A percentile compares a stretch with the other conserved stretches of the same genome.
Evolutionary conservation across 257 asterid species (phyloP).

Genomic region (Gynochthodes officinalis): DNA sequence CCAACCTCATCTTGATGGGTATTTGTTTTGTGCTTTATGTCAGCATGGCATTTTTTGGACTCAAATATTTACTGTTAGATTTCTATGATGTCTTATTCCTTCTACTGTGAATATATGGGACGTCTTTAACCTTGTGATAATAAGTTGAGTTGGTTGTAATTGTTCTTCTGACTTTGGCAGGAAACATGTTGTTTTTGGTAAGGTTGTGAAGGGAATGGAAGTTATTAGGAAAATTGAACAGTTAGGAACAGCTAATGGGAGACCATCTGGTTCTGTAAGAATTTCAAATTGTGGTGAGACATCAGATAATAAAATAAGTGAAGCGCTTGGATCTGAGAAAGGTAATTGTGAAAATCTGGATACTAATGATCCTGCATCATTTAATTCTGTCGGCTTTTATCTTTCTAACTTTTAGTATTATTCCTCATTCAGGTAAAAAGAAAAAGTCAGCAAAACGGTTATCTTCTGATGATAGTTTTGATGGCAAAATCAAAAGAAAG

Average conservation of each 20-base stretch:
- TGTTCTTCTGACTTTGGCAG: slow-evolving; percentile 40
- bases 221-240: slow-evolving; percentile 75
- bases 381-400: slow-evolving; percentile 19
- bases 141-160: neutral
- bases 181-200: slow-evolving; percentile 96
- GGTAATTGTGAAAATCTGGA: slow-evolving; percentile 36
- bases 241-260: slow-evolving; percentile 71
- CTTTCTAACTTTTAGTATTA: slow-evolving; percentile 13
- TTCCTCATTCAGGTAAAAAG: slow-evolving; percentile 46
- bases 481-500: slow-evolving; percentile 43
- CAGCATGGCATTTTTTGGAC: neutral
- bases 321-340: slow-evolving; percentile 45
- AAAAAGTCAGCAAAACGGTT: slow-evolving; percentile 38
- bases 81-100: neutral
- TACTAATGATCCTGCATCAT: neutral
- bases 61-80: neutral
- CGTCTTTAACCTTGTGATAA: neutral
- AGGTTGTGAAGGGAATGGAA: slow-evolving; percentile 88
- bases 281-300: slow-evolving; percentile 77
- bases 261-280: slow-evolving; percentile 57
- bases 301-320: slow-evolving; percentile 33
- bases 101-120: neutral
- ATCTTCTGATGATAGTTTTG: slow-evolving; percentile 48
- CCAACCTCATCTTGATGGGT: slow-evolving; percentile 98
- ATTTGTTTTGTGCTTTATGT: slow-evolving; percentile 22